These are phyloP conservation scores for Harringtonia aguacate DNA, from an alignment of 2,329 filamentous ascomycete genomes.

Conservation along the genomic window DNA sequence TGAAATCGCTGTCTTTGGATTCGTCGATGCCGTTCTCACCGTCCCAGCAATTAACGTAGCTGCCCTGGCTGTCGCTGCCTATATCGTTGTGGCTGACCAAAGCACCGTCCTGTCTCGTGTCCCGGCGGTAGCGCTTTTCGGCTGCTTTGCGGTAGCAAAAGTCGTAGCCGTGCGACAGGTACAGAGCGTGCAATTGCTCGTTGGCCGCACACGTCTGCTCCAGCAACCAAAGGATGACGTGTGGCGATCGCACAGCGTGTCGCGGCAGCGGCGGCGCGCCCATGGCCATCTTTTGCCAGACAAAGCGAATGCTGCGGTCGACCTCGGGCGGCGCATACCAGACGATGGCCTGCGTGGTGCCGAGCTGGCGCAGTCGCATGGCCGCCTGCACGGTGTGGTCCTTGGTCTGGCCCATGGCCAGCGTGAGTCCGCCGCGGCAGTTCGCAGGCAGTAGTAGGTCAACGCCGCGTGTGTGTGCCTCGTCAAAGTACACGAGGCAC, in stretches of 20 bases:
- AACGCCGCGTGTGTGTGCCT: slow-evolving; percentile 50
- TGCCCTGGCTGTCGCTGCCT: no score
- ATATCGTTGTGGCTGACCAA: background rate
- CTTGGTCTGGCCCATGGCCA: slow-evolving; percentile 46
- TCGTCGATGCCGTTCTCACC: background rate
- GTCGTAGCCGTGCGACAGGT: slow-evolving; percentile 48
- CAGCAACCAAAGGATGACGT: slow-evolving; percentile 46
- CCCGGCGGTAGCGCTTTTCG: slow-evolving; percentile 2
- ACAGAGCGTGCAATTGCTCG: slow-evolving; percentile 47
- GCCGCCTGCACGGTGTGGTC: slow-evolving; percentile 53
- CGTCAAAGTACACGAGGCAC: slow-evolving; percentile 49
- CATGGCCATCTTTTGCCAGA: slow-evolving; percentile 13
- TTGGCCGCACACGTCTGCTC: slow-evolving; percentile 50
- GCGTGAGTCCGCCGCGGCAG: slow-evolving; percentile 41
- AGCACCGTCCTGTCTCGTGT: background rate
- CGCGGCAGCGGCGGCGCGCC: slow-evolving; percentile 12
- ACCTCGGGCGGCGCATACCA: slow-evolving; percentile 52
- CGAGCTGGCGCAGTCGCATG: slow-evolving; percentile 52
- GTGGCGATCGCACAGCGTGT: slow-evolving; percentile 21
- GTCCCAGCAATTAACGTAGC: no score
- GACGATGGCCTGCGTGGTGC: slow-evolving; percentile 40
- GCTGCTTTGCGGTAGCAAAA: slow-evolving; percentile 38
- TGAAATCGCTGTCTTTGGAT: slow-evolving; percentile 23
- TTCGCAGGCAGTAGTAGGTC: slow-evolving; percentile 42
- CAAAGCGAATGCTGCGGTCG: slow-evolving; percentile 46